These are phyloP conservation scores for Elongisporangium anandrum DNA, from an alignment of 352 stramenopile species.

Conservation along the genomic window DNA sequence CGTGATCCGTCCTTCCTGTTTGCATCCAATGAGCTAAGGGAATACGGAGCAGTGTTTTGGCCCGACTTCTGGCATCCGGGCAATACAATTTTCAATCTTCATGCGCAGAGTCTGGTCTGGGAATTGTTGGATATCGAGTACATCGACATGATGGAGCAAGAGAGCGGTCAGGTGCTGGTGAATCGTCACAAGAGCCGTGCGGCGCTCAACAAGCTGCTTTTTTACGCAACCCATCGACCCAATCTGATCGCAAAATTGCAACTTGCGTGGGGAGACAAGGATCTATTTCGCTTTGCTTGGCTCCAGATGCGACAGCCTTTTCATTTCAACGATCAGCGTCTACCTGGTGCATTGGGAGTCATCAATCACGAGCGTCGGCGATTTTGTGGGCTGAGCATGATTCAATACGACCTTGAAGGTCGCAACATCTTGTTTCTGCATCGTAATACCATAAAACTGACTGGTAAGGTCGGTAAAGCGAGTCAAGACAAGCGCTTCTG, in stretches of 20 bases:
- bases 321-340: constrained; percentile 30
- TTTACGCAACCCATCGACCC: constrained; percentile 35
- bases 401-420: constrained; percentile 40
- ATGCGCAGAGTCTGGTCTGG: constrained; percentile 55
- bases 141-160: constrained; percentile 45
- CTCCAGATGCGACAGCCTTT: constrained; percentile 23
- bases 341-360: constrained; percentile 37
- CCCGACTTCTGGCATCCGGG: constrained; percentile 42
- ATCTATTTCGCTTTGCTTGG: constrained; percentile 52
- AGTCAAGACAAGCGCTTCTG: constrained; percentile 29
- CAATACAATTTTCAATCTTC: constrained; percentile 58
- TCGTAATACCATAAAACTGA: constrained; percentile 63
- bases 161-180: constrained; percentile 46
- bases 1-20: constrained; percentile 40
- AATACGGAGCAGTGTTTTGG: constrained; percentile 41
- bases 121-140: constrained; percentile 35
- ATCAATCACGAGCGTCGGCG: constrained; percentile 26
- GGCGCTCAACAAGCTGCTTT: constrained; percentile 41
- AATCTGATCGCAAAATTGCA: constrained; percentile 47
- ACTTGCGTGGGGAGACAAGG: constrained; percentile 53
- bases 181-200: constrained; percentile 20
- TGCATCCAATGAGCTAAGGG: constrained; percentile 17
- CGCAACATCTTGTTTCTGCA: constrained; percentile 38
- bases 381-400: constrained; percentile 46
- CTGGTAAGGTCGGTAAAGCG: constrained; percentile 13